These are phyloP conservation scores for Aspergillus wentii DNA, from an alignment of 495 filamentous ascomycete genomes.

Conservation along the genomic window DNA sequence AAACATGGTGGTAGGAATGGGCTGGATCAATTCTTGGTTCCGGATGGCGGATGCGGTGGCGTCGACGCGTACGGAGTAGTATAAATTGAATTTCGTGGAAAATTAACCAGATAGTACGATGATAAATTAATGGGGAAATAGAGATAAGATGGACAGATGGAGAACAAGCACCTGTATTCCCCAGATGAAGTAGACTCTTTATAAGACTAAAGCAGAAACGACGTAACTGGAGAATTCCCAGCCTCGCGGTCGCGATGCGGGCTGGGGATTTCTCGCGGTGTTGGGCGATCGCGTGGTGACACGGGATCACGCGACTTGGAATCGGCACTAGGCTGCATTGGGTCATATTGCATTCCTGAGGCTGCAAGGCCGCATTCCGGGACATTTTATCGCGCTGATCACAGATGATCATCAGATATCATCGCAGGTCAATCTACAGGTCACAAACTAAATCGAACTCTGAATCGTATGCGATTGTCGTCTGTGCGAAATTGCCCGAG, in stretches of 20 bases:
- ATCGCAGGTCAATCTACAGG: slow-evolving; percentile 1
- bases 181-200: too few relatives aligned
- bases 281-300: slow-evolving; percentile 8
- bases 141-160: too few relatives aligned
- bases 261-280: too few relatives aligned
- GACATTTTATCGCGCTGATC: neutral
- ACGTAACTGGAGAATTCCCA: too few relatives aligned
- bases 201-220: too few relatives aligned
- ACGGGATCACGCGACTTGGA: slow-evolving; percentile 15
- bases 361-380: slow-evolving; percentile 5
- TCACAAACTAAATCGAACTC: slow-evolving; percentile 13
- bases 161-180: too few relatives aligned
- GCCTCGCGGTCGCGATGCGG: too few relatives aligned
- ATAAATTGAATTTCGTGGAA: too few relatives aligned
- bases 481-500: slow-evolving; percentile 3
- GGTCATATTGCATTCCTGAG: slow-evolving; percentile 21
- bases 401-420: neutral
- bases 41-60: too few relatives aligned
- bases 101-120: too few relatives aligned
- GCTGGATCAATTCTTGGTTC: neutral
- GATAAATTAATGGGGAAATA: too few relatives aligned
- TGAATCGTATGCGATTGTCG: slow-evolving; percentile 10
- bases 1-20: slow-evolving; percentile 18
- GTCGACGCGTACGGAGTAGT: too few relatives aligned
- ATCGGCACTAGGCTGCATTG: slow-evolving; percentile 6